Evolutionary conservation across 2,329 filamentous ascomycete species (phyloP).

Genomic region (Aspergillus eucalypticola): DNA sequence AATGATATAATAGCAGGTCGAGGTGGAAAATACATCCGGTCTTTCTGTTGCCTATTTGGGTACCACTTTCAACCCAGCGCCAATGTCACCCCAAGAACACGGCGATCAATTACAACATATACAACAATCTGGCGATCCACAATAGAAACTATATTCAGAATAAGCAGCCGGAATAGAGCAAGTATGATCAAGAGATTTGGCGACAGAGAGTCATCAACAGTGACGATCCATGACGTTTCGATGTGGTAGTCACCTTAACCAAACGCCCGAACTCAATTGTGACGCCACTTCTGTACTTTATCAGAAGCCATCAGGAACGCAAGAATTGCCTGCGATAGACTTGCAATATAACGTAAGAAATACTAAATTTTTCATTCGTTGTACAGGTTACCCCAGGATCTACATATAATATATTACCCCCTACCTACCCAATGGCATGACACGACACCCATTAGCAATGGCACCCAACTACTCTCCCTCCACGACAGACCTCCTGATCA

Average conservation of each 20-base stretch:
- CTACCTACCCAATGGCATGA: background rate
- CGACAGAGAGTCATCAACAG: background rate
- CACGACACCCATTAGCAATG: background rate
- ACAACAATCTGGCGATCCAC: too few species aligned
- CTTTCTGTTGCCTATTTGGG: too few species aligned
- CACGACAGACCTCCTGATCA: slow-evolving; percentile 3
- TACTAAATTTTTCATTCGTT: background rate
- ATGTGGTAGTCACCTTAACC: background rate
- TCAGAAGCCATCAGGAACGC: background rate
- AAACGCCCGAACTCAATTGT: background rate
- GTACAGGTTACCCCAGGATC: background rate
- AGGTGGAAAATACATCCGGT: too few species aligned
- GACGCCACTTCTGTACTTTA: background rate
- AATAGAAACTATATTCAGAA: too few species aligned
- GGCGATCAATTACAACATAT: too few species aligned
- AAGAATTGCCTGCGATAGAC: too few species aligned
- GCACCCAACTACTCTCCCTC: background rate
- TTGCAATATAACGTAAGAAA: too few species aligned
- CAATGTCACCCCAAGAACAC: too few species aligned
- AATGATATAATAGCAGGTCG: too few species aligned
- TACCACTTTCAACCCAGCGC: too few species aligned
- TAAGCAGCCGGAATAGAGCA: background rate
- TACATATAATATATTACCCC: background rate
- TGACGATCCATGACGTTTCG: background rate
- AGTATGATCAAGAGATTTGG: background rate